Evolutionary conservation across 2,329 filamentous ascomycete species (phyloP).

Genomic region (Penicillium polonicum): DNA sequence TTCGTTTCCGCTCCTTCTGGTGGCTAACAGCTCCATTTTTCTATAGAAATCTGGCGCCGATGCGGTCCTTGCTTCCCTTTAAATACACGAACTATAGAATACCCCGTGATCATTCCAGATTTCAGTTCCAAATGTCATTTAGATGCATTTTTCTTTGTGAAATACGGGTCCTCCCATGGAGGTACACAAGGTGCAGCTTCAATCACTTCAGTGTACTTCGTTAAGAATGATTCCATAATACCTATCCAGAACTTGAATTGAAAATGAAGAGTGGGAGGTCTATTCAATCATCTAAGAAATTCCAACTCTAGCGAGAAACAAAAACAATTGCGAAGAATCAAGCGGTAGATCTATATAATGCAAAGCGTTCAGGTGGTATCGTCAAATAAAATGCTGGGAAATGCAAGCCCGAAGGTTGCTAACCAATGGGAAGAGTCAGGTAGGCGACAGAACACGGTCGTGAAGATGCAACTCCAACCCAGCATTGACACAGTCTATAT

Average conservation of each 20-base stretch:
- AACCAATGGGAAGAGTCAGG: background rate
- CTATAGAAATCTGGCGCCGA: slow-evolving; percentile 34
- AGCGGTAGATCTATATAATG: slow-evolving; percentile 2
- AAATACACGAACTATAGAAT: slow-evolving; percentile 1
- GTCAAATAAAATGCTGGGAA: background rate
- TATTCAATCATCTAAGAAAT: background rate
- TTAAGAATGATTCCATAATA: background rate
- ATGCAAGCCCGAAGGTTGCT: background rate
- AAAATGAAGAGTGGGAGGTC: background rate
- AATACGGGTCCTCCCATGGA: background rate
- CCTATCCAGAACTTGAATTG: background rate
- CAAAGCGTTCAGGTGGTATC: slow-evolving; percentile 4
- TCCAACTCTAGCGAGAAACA: background rate
- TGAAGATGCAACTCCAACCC: slow-evolving; percentile 26
- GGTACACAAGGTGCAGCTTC: background rate
- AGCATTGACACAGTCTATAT: slow-evolving; percentile 19
- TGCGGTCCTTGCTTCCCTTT: slow-evolving; percentile 36
- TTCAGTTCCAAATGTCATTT: background rate
- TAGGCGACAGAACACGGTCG: slow-evolving; percentile 19
- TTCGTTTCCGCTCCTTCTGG: background rate
- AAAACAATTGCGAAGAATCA: background rate
- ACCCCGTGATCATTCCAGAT: background rate
- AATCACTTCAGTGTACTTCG: background rate
- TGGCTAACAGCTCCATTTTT: background rate
- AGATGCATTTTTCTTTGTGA: background rate